Evolutionary conservation across 2,329 filamentous ascomycete species (phyloP).

Genomic region (Colletotrichum higginsianum): DNA sequence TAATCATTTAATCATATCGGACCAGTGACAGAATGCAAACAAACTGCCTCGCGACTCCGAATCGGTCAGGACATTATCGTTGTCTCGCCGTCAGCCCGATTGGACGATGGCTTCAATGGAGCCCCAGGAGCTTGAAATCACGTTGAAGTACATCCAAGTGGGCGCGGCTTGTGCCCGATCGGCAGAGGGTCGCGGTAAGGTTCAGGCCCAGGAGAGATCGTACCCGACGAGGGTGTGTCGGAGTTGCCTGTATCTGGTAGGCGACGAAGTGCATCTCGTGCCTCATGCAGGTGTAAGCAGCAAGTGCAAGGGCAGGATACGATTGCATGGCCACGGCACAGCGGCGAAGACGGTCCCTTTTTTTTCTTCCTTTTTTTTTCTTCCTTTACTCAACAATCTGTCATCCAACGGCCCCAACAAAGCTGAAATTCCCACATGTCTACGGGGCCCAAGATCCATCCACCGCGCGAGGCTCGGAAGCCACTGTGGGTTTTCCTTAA

Average conservation of each 20-base stretch:
- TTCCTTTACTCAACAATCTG: constrained; percentile 32
- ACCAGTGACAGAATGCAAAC: constrained; percentile 19
- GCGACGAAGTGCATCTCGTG: constrained; percentile 13
- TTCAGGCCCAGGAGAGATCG: background rate
- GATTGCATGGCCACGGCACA: constrained; percentile 3
- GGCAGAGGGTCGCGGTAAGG: background rate
- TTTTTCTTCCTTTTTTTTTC: background rate
- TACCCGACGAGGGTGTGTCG: background rate
- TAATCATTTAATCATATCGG: constrained; percentile 6
- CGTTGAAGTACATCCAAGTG: background rate
- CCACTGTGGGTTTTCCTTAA: constrained; percentile 23
- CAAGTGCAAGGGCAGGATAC: background rate
- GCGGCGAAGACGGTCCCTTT: constrained; percentile 25
- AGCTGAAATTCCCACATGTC: constrained; percentile 29
- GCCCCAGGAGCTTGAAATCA: background rate
- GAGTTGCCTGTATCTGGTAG: background rate
- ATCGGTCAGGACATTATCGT: background rate
- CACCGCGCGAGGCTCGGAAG: constrained; percentile 29
- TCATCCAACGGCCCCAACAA: constrained; percentile 36
- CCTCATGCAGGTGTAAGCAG: constrained; percentile 20
- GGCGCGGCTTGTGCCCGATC: background rate
- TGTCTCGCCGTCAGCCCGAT: background rate
- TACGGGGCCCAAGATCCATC: constrained; percentile 9
- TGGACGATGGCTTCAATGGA: background rate
- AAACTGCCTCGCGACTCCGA: constrained; percentile 1